Evolutionary conservation across 139 green algal species (phyloP).

Genomic region (Micractinium conductrix): DNA sequence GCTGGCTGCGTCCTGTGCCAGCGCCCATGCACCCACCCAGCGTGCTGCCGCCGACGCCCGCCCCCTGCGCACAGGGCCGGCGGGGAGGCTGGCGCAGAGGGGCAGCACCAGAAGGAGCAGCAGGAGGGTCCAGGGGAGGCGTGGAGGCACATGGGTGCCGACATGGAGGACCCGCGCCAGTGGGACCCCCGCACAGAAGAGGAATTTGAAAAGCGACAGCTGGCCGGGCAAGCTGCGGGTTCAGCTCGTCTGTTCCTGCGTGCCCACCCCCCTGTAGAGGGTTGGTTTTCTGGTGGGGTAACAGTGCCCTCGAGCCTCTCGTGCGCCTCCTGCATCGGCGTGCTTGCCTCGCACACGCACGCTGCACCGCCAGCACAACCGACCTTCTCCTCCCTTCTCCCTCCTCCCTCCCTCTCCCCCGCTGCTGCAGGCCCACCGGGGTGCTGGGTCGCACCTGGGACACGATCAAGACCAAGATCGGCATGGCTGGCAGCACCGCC

Average conservation of each 20-base stretch:
- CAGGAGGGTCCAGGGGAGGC: background rate
- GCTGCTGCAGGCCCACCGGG: background rate
- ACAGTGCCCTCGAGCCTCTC: too few relatives aligned
- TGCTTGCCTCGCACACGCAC: too few relatives aligned
- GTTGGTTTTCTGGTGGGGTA: too few relatives aligned
- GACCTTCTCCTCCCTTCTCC: background rate
- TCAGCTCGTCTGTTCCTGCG: too few relatives aligned
- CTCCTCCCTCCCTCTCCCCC: background rate
- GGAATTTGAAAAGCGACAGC: background rate
- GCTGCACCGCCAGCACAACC: too few relatives aligned
- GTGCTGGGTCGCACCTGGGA: slow-evolving; percentile 21
- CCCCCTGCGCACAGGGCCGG: background rate
- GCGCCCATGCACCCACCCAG: too few relatives aligned
- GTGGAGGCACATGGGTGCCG: slow-evolving; percentile 11
- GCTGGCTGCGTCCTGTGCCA: too few relatives aligned
- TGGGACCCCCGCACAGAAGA: slow-evolving; percentile 10
- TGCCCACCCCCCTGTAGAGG: too few relatives aligned
- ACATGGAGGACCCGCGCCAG: background rate
- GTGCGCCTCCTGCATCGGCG: too few relatives aligned
- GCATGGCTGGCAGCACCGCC: background rate
- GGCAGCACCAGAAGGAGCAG: background rate
- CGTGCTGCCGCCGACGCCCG: too few relatives aligned
- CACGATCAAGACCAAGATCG: slow-evolving; percentile 2
- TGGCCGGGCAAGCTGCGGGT: background rate
- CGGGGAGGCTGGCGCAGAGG: background rate